These are phyloP conservation scores for Hymenoscyphus fructigenus DNA, from an alignment of 2,329 filamentous ascomycete genomes.

Conservation along the genomic window DNA sequence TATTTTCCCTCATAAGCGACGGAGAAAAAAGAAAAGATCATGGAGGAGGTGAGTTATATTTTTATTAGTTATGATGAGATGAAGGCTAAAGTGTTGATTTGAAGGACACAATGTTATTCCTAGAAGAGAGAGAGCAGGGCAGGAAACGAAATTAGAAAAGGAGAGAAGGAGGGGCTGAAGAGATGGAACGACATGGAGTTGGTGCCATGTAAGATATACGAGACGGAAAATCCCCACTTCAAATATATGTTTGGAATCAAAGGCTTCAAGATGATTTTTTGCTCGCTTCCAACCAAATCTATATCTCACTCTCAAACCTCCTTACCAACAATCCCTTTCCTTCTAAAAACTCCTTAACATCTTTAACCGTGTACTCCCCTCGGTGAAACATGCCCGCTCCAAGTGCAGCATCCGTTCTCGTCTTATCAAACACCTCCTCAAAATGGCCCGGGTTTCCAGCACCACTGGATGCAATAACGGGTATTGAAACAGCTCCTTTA, in stretches of 20 bases:
- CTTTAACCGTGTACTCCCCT: constrained; percentile 88
- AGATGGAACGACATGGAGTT: not conserved
- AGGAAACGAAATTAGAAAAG: not conserved
- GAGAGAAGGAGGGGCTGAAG: not conserved
- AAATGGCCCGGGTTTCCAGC: constrained; percentile 89
- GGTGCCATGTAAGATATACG: not conserved
- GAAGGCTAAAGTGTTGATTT: no score
- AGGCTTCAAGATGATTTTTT: no score
- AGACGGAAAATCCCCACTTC: not conserved
- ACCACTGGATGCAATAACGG: constrained; percentile 92
- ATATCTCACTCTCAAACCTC: constrained; percentile 58
- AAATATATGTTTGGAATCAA: no score
- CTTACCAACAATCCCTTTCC: constrained; percentile 75
- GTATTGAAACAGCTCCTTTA: constrained; percentile 83
- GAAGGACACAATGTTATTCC: no score
- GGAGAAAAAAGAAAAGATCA: no score
- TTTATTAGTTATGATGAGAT: no score
- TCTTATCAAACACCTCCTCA: constrained; percentile 82
- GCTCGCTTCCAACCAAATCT: not conserved
- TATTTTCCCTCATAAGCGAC: no score
- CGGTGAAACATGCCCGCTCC: constrained; percentile 98
- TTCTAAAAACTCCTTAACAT: constrained; percentile 83
- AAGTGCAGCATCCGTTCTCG: constrained; percentile 84
- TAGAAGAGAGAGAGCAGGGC: no score
- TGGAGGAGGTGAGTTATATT: no score